phyloP scores from a whole-genome alignment of 179 eudicot genomes.

The Spergularia azorica region DNA sequence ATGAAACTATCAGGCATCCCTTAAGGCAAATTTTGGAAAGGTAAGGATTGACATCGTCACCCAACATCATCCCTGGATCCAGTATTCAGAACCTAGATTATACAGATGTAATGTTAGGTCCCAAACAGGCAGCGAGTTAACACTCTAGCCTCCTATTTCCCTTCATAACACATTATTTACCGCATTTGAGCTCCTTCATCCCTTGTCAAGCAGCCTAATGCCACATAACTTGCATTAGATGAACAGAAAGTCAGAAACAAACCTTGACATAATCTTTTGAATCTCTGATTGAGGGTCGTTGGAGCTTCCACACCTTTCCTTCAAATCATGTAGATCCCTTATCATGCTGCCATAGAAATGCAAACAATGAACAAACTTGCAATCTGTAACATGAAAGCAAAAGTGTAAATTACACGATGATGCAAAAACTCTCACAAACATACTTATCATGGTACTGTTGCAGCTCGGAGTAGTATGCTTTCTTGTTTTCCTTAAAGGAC shows the following conservation, averaged over 20 bases:
- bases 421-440: constrained; percentile 13
- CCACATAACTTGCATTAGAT: background rate
- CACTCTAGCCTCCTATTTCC: background rate
- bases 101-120: background rate
- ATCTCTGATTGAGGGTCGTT: constrained; percentile 68
- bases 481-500: constrained; percentile 56
- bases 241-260: background rate
- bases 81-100: background rate
- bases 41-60: constrained; percentile 6
- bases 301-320: constrained; percentile 66
- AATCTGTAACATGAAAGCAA: background rate
- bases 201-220: background rate
- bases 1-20: background rate
- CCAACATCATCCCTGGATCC: background rate
- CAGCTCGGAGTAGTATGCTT: constrained; percentile 63
- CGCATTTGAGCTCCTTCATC: background rate
- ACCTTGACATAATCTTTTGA: constrained; percentile 59
- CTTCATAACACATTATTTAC: background rate
- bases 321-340: constrained; percentile 57
- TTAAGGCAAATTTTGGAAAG: constrained; percentile 3
- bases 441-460: constrained; percentile 76
- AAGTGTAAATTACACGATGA: background rate
- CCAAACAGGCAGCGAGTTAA: background rate
- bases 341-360: constrained; percentile 70
- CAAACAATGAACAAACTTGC: constrained; percentile 13